These are phyloP conservation scores for Aspergillus cristatus DNA, from an alignment of 495 filamentous ascomycete species.

Conservation along the genomic window DNA sequence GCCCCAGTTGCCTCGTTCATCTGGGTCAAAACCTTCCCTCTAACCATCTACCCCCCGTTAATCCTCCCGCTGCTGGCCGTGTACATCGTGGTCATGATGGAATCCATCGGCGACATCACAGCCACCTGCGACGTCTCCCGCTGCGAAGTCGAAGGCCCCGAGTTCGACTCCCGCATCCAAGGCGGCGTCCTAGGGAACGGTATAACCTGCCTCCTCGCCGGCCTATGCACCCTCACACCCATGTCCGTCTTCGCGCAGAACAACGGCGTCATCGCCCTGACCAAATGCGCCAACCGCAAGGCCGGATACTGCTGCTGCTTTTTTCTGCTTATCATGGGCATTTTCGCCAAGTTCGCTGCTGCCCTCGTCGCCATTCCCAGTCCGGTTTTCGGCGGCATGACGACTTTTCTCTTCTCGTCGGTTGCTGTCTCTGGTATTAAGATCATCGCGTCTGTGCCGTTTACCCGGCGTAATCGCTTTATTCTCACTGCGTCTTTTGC, in stretches of 20 bases:
- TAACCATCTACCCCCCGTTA: slow-evolving; percentile 72
- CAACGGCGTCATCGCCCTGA: slow-evolving; percentile 87
- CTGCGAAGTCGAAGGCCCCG: slow-evolving; percentile 66
- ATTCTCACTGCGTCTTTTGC: slow-evolving; percentile 72
- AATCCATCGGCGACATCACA: slow-evolving; percentile 66
- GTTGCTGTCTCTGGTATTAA: slow-evolving; percentile 82
- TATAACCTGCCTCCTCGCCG: slow-evolving; percentile 71
- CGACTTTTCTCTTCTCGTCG: slow-evolving; percentile 78
- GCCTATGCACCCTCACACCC: slow-evolving; percentile 74
- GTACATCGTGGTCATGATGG: slow-evolving; percentile 81
- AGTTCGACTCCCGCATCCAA: slow-evolving; percentile 85
- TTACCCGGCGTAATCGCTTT: slow-evolving; percentile 80
- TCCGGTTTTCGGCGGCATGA: slow-evolving; percentile 84
- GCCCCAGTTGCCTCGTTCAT: slow-evolving; percentile 76
- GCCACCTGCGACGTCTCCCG: slow-evolving; percentile 68
- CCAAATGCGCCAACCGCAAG: slow-evolving; percentile 78
- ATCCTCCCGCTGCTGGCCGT: slow-evolving; percentile 79
- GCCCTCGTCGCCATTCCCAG: slow-evolving; percentile 73
- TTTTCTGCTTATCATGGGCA: slow-evolving; percentile 80
- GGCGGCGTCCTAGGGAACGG: slow-evolving; percentile 73
- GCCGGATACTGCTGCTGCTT: slow-evolving; percentile 71
- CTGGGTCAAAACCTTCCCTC: slow-evolving; percentile 82
- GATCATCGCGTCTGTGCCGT: slow-evolving; percentile 69
- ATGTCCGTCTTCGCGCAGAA: slow-evolving; percentile 81
- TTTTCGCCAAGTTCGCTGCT: slow-evolving; percentile 91